Evolutionary conservation across 2,329 filamentous ascomycete genomes (phyloP).

Genomic region (Scytalidium lignicola): DNA sequence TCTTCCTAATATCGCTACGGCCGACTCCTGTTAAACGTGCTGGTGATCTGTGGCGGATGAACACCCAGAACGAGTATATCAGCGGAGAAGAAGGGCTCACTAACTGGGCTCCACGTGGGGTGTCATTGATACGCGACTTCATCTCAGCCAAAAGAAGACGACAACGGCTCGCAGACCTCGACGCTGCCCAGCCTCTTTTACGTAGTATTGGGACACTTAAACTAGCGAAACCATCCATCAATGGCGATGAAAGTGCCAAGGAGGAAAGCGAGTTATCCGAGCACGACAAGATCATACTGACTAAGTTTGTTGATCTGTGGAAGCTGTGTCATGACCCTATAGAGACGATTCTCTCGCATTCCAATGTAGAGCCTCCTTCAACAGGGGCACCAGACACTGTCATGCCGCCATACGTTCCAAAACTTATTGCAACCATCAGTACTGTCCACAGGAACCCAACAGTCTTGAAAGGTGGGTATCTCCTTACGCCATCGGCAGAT

Average conservation of each 20-base stretch:
- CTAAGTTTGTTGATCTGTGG: slow-evolving; percentile 31
- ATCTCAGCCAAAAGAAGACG: slow-evolving; percentile 70
- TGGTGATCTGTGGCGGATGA: slow-evolving; percentile 93
- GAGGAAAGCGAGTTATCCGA: slow-evolving; percentile 9
- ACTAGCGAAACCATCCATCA: background rate
- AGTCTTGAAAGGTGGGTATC: slow-evolving; percentile 80
- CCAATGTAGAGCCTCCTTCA: slow-evolving; percentile 63
- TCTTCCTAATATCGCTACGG: slow-evolving; percentile 82
- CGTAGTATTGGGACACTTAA: slow-evolving; percentile 46
- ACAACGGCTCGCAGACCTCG: slow-evolving; percentile 72
- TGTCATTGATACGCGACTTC: slow-evolving; percentile 87
- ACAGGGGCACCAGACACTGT: slow-evolving; percentile 45
- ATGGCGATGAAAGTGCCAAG: slow-evolving; percentile 24
- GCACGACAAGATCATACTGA: slow-evolving; percentile 35
- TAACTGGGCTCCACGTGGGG: slow-evolving; percentile 82
- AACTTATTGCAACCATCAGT: slow-evolving; percentile 70
- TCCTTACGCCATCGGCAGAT: slow-evolving; percentile 78
- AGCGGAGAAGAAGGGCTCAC: slow-evolving; percentile 87
- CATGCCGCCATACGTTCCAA: slow-evolving; percentile 45
- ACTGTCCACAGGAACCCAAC: slow-evolving; percentile 75
- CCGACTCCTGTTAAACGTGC: slow-evolving; percentile 87
- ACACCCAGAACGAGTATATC: slow-evolving; percentile 89
- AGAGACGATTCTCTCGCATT: slow-evolving; percentile 48
- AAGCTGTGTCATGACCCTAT: slow-evolving; percentile 26
- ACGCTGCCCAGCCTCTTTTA: slow-evolving; percentile 64